Base-by-base conservation (phyloP, 139 green algal genomes). In the Pseudopediastrum boryanum region DNA sequence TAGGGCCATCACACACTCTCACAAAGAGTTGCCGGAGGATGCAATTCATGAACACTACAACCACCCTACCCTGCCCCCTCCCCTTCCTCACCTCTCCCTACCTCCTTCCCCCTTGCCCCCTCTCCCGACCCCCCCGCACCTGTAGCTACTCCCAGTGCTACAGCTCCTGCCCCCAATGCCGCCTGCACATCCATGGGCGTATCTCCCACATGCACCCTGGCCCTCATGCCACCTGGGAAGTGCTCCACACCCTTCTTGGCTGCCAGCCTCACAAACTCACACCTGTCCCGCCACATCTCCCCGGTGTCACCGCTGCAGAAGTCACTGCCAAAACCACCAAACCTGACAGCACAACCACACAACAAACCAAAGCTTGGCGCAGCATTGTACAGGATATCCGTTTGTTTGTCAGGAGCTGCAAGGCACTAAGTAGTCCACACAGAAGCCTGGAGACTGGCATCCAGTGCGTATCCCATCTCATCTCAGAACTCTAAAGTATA, bases 291-390 rank as follows among this genome's bases (percentile, higher is more conserved):
- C 93, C 94, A 97, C 51, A 75, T 85, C 75, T 95, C 86, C 46
- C 79, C 79, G 8, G 86, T 88, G 84, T 96, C 90, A 10, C 89
- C 93, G 23, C 69, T 88, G 85, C 92, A 96, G 75, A 91, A 90
- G 74, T 98, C 94, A 39, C 72, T 92, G 8, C 95, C 93, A 87
- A 98, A 98, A 16, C 95, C 95, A 29, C 94, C 94, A 85, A 98
- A 97, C 2, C 86, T 71, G 77, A 29, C 19, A 52, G 33, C 1
- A 72, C 33, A 31, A n/a, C n/a, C n/a, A n/a, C n/a, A n/a, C n/a
- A n/a, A n/a, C 48, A 58, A 58, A 16, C 19, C 48, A 58, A 21
- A 58, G 48, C 16, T 58, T n/a, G 19, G 21, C 48, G 48, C 59
- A 36, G 59, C n/a, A 69, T 13, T 23, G 21, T 16, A 42, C 59